Evolutionary conservation across 495 filamentous ascomycete genomes (phyloP), one percentile per base, ranked within the genome.

Genomic region (Amorphotheca resinae): DNA sequence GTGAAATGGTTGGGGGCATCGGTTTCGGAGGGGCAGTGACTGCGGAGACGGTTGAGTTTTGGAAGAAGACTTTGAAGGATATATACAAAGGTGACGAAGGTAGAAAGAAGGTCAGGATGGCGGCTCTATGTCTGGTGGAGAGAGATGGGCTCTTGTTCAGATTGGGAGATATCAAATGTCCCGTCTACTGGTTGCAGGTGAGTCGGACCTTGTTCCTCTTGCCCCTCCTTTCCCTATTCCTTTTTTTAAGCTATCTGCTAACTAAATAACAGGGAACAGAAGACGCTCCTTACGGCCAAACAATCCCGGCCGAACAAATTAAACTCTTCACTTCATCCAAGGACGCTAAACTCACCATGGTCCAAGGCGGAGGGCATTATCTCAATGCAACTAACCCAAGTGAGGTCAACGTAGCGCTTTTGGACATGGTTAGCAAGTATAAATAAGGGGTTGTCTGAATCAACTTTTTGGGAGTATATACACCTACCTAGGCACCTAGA

Each of bases 131-230:
- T 42, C 52, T 82, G 14, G 48, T 66, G n/a, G 72, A 76, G 42
- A 54, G 77, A n/a, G 77, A 77, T 48, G 69, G 72, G 11, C 58
- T 82, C 39, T 63, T 69, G 36, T 51, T 62, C 4, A 56, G 77
- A 31, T 42, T 80, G 9, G 54, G 60, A 9, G 70, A 80, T 58
- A 57, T 81, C 14, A 57, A 47, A 33, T 80, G 76, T 47, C 76
- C 77, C 0, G 70, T 81, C 2, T 57, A 69, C 26, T 82, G 76
- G 77, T 44, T 80, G 33, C 77, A 82, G 53, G 74, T 49, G 42
- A 53, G 64, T 61, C 31, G 6, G 16, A 9, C 7, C 28, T 33
- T 0, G 15, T 16, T 33, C 22, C 21, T 37, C 9, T 44, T 30
- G 39, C 34, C 45, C 3, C 28, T 16, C 17, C 4, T 40, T 35